Percentiles rank a stretch among this genome's conserved stretches.
Evolutionary conservation across 257 asterid species (phyloP).

Genomic region (Fraxinus cuspidata): DNA sequence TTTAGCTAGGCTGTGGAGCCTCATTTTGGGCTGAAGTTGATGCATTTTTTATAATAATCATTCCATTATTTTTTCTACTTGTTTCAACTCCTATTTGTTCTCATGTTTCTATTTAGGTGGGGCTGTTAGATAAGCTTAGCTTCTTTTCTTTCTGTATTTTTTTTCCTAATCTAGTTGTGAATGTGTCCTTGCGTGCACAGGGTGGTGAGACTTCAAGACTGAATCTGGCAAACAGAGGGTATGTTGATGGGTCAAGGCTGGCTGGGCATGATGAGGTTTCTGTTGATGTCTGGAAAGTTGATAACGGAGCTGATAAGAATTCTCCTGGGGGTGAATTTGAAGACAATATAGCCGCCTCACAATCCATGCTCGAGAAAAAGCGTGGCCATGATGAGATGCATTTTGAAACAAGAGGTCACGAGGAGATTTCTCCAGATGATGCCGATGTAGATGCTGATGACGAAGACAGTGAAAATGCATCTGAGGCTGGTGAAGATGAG

Average conservation of each 20-base stretch:
- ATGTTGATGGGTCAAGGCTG: constrained; percentile 46
- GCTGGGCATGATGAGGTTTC: constrained; percentile 48
- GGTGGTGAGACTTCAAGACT: constrained; percentile 49
- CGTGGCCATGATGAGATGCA: no score
- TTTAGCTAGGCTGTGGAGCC: constrained; percentile 3
- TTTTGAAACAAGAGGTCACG: constrained; percentile 33
- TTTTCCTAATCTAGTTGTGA: constrained; percentile 2
- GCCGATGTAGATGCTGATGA: constrained; percentile 74
- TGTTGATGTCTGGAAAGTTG: constrained; percentile 68
- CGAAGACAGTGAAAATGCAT: constrained; percentile 80
- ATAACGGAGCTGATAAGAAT: constrained; percentile 95
- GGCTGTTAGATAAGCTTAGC: background rate
- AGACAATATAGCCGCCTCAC: constrained; percentile 71
- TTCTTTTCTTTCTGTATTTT: background rate
- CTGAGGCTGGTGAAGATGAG: constrained; percentile 85
- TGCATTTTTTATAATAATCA: constrained; percentile 4
- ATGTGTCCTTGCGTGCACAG: constrained; percentile 37
- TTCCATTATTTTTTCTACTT: background rate
- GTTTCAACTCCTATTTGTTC: background rate
- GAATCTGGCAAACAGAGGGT: constrained; percentile 53
- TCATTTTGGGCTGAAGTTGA: constrained; percentile 10
- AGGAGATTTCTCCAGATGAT: constrained; percentile 56
- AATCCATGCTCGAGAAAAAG: constrained; percentile 41
- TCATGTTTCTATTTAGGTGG: background rate
- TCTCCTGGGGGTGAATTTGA: constrained; percentile 84